Evolutionary conservation across 768 basidiomycete species (phyloP), one percentile per base, ranked within the genome.

Genomic region (Kwoniella dendrophila): DNA sequence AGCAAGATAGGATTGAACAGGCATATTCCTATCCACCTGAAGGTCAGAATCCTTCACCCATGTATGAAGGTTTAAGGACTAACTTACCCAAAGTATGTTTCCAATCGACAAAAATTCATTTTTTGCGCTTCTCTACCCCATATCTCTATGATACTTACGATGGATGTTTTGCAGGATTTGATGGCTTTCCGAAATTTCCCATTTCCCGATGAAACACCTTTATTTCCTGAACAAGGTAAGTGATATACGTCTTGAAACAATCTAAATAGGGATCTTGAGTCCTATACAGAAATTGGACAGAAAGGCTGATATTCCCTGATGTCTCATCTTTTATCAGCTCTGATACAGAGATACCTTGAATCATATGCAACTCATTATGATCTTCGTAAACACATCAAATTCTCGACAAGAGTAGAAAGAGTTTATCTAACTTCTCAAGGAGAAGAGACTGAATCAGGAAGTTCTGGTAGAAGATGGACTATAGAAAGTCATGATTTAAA

Each of bases 341-440:
- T 20, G 16, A 88, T 93, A 0, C 83, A 85, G 41, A 67, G 81
- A n/a, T 95, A 95, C 76, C 81, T 94, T 10, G 80, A 85, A 49
- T 79, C 82, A 3, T 96, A 87, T 71, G 84, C 89, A 0, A 71
- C 81, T 2, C 83, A 84, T 51, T 91, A 88, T 72, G 70, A 83
- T 24, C 82, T 96, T 22, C 68, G 74, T 2, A 80, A 82, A n/a
- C 81, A 87, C 69, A 87, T 94, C 60, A 82, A 81, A 3, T 82
- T 92, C 68, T 82, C 82, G n/a, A 83, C 85, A 2, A 75, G 80
- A 1, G 90, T 95, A 20, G 74, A 62, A 14, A 43, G 72, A 6
- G 61, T 80, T 0, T 56, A 67, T 38, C 62, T 68, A 10, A 44
- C 26, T n/a, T 51, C 51, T 12, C 29, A 10, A 14, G 55, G 29